These are phyloP conservation scores for Backusella circina DNA, from an alignment of 192 early-diverging fungal species.

Conservation along the genomic window DNA sequence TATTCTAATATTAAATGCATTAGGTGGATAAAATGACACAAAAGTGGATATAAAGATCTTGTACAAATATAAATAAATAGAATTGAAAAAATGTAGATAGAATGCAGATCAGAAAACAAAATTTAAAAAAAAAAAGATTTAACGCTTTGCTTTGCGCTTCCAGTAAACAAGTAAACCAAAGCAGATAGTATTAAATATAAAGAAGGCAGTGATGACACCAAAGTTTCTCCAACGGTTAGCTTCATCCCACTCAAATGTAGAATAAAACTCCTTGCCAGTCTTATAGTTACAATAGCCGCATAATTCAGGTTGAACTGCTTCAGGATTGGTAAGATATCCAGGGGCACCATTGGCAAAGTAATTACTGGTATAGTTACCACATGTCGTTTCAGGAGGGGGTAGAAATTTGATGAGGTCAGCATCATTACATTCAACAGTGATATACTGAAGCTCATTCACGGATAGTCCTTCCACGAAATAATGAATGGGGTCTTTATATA, in stretches of 20 bases:
- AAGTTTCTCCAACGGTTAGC: constrained; percentile 67
- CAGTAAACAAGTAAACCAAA: constrained; percentile 37
- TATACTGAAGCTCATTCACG: constrained; percentile 52
- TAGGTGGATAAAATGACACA: background rate
- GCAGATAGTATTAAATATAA: constrained; percentile 55
- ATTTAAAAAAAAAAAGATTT: background rate
- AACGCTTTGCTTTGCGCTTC: constrained; percentile 32
- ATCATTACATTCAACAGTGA: constrained; percentile 43
- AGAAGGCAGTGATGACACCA: constrained; percentile 60
- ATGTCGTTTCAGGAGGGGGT: constrained; percentile 56
- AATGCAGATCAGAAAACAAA: background rate
- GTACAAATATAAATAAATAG: background rate
- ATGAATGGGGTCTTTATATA: constrained; percentile 46
- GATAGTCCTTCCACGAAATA: constrained; percentile 66
- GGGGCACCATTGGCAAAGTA: background rate
- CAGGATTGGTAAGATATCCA: constrained; percentile 5
- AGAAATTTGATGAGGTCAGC: constrained; percentile 52
- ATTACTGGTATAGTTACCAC: constrained; percentile 43
- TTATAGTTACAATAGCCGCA: constrained; percentile 65
- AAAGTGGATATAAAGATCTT: background rate
- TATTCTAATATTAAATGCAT: background rate
- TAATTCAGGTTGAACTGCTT: constrained; percentile 16
- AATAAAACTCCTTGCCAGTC: constrained; percentile 56
- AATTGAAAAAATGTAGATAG: background rate
- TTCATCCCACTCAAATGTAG: constrained; percentile 47